These are phyloP conservation scores for Botryotinia globosa DNA, from an alignment of 2,329 filamentous ascomycete genomes.

Conservation along the genomic window DNA sequence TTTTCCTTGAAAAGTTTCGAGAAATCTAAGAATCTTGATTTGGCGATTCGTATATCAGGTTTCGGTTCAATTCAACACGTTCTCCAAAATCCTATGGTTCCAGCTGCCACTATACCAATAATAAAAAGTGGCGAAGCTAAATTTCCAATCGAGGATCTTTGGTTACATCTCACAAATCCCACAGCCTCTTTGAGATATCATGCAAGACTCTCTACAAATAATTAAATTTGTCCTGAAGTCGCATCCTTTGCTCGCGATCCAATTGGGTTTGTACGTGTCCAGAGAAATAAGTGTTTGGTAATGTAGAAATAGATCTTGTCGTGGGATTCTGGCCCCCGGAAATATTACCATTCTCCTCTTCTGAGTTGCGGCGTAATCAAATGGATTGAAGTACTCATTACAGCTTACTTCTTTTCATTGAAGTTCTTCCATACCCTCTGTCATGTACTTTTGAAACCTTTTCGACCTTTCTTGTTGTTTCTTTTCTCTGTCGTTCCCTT, in stretches of 20 bases:
- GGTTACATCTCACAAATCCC: slow-evolving; percentile 21
- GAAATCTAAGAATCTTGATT: neutral
- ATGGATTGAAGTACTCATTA: slow-evolving; percentile 3
- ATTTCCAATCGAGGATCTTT: slow-evolving; percentile 6
- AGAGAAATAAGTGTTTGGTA: neutral
- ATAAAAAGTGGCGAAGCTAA: slow-evolving; percentile 16
- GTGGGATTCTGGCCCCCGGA: slow-evolving; percentile 20
- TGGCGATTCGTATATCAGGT: neutral
- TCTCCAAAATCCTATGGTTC: neutral
- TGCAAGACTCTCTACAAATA: neutral
- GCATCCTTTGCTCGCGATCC: slow-evolving; percentile 17
- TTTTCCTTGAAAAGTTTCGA: slow-evolving; percentile 11
- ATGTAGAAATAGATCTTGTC: slow-evolving; percentile 6
- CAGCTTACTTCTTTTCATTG: slow-evolving; percentile 5
- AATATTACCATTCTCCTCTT: neutral
- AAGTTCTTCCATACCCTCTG: neutral
- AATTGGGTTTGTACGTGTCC: slow-evolving; percentile 10
- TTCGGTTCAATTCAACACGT: neutral
- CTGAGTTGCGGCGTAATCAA: slow-evolving; percentile 9
- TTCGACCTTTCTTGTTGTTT: slow-evolving; percentile 3
- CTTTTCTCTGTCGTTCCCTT: slow-evolving; percentile 5
- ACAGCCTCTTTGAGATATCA: slow-evolving; percentile 9
- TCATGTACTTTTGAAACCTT: neutral
- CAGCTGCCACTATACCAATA: neutral
- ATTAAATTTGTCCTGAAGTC: neutral